Conservation (phyloP, 345 rosid species). For the Tarenaya hassleriana region DNA sequence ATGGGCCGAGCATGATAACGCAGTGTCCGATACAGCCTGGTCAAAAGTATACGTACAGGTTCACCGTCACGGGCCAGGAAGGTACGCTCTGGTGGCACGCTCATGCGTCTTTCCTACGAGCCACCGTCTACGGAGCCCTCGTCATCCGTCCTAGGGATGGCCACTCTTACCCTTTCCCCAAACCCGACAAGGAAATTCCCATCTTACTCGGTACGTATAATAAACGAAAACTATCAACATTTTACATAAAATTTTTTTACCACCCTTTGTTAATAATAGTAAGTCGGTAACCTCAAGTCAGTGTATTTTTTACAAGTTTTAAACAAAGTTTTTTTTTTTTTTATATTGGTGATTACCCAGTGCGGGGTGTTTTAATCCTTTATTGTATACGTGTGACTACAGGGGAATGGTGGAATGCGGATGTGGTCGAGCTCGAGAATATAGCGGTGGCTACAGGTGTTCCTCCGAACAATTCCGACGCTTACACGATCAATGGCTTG, state of each 20-base stretch:
- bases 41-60: constrained; percentile 51
- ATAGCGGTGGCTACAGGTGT: constrained; percentile 49
- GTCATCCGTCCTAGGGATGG: constrained; percentile 60
- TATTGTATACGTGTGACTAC: too few relatives aligned
- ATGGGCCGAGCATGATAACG: constrained; percentile 69
- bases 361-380: too few relatives aligned
- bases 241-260: too few relatives aligned
- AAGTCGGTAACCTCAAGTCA: too few relatives aligned
- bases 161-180: constrained; percentile 65
- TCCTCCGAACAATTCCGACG: constrained; percentile 58
- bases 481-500: constrained; percentile 77
- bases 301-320: too few relatives aligned
- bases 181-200: constrained; percentile 65
- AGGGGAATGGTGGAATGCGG: constrained; percentile 96
- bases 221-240: too few relatives aligned
- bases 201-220: constrained; percentile 53
- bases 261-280: too few relatives aligned
- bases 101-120: constrained; percentile 61
- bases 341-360: too few relatives aligned
- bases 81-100: constrained; percentile 99
- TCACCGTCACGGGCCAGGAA: constrained; percentile 55
- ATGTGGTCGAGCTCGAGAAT: constrained; percentile 52
- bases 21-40: constrained; percentile 83
- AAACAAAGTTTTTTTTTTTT: too few relatives aligned
- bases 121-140: constrained; percentile 82